These are phyloP conservation scores for Microdochium bolleyi DNA, from an alignment of 2,329 filamentous ascomycete species.

Conservation along the genomic window DNA sequence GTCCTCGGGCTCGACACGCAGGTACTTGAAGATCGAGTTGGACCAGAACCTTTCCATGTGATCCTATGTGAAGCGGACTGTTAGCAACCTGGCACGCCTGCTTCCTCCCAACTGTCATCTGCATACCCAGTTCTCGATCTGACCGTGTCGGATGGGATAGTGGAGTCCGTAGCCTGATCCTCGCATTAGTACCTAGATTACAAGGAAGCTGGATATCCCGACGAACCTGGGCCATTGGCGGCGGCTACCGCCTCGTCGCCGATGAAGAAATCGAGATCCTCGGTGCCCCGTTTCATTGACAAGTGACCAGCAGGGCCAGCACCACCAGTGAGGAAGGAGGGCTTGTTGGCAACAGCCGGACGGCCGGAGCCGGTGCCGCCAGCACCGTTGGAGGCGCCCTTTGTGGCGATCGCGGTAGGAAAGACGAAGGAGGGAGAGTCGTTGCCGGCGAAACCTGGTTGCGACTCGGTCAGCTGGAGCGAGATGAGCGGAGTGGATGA, in stretches of 20 bases:
- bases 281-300: slow-evolving; percentile 87
- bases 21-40: slow-evolving; percentile 99
- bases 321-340: slow-evolving; percentile 87
- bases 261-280: slow-evolving; percentile 98
- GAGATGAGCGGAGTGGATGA: slow-evolving; percentile 14
- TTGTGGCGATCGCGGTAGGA: slow-evolving; percentile 95
- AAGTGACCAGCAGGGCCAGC: slow-evolving; percentile 77
- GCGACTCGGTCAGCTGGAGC: slow-evolving; percentile 1
- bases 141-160: slow-evolving; percentile 95
- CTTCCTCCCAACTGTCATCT: not conserved
- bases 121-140: slow-evolving; percentile 96
- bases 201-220: slow-evolving; percentile 1
- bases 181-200: slow-evolving; percentile 7
- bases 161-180: slow-evolving; percentile 79
- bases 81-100: slow-evolving; percentile 15
- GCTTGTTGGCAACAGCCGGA: slow-evolving; percentile 87
- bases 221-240: slow-evolving; percentile 68
- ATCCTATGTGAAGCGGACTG: slow-evolving; percentile 47
- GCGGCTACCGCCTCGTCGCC: slow-evolving; percentile 91
- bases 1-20: slow-evolving; percentile 95
- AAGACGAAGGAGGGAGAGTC: slow-evolving; percentile 99
- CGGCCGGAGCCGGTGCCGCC: slow-evolving; percentile 78
- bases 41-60: slow-evolving; percentile 99
- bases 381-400: slow-evolving; percentile 63
- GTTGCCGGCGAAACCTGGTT: slow-evolving; percentile 90